These are phyloP conservation scores for Aureobasidium uvarum DNA, from an alignment of 2,329 filamentous ascomycete species.

Conservation along the genomic window DNA sequence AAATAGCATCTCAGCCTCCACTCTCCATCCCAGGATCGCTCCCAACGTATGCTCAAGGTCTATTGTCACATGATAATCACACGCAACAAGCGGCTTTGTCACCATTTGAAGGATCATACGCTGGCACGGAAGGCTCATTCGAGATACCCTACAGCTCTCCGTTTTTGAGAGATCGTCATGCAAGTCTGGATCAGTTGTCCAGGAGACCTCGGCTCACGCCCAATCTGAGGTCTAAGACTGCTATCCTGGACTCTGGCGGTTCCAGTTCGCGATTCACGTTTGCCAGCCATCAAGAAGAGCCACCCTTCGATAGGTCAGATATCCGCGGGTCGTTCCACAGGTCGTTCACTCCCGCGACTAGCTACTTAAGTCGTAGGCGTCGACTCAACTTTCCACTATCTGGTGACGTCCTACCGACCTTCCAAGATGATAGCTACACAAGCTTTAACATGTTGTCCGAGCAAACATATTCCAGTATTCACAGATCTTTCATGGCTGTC, in stretches of 20 bases:
- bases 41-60: not conserved
- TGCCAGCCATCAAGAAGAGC: not conserved
- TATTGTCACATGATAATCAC: not conserved
- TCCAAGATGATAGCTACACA: conserved; percentile 11
- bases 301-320: not conserved
- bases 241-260: not conserved
- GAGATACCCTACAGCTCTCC: not conserved
- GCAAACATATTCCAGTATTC: conserved; percentile 29
- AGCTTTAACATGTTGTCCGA: conserved; percentile 25
- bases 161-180: conserved; percentile 7
- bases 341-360: not conserved
- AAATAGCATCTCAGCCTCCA: not conserved
- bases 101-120: conserved; percentile 16
- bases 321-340: not conserved
- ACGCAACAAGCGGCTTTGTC: not conserved
- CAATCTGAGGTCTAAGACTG: conserved; percentile 3
- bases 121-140: conserved; percentile 9
- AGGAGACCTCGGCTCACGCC: not conserved
- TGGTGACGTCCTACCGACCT: not conserved
- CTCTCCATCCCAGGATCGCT: not conserved
- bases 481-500: conserved; percentile 28
- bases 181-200: conserved; percentile 7
- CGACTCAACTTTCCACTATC: conserved; percentile 25
- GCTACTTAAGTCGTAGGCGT: conserved; percentile 11
- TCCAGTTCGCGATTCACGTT: not conserved